Conservation (phyloP, 2,329 filamentous ascomycete species). For the Fusarium napiforme region DNA sequence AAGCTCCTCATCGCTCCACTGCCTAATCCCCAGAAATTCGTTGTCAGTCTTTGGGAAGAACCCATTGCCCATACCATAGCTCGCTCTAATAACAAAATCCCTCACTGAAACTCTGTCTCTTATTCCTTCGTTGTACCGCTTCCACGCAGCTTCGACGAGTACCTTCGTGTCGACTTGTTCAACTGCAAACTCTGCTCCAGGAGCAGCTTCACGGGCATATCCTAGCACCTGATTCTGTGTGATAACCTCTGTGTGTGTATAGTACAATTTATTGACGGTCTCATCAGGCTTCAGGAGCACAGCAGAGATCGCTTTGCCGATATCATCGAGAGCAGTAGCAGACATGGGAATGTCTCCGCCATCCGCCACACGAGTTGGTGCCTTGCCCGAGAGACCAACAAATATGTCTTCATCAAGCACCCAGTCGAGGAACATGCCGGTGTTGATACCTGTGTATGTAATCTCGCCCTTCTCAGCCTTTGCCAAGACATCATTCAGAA, state of each 20-base stretch:
- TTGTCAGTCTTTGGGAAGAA: slow-evolving; percentile 2
- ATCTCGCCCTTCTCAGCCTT: slow-evolving; percentile 1
- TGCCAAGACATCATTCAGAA: neutral
- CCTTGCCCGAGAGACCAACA: neutral
- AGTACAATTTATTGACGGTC: neutral
- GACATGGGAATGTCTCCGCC: slow-evolving; percentile 5
- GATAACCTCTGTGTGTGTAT: slow-evolving; percentile 5
- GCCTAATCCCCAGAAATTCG: neutral
- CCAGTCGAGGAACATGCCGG: slow-evolving; percentile 12
- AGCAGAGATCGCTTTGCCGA: neutral
- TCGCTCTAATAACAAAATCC: neutral
- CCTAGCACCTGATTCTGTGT: slow-evolving; percentile 19
- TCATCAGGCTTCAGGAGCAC: neutral
- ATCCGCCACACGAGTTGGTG: neutral
- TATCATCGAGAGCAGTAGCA: neutral
- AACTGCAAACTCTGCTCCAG: neutral
- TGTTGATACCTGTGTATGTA: slow-evolving; percentile 10
- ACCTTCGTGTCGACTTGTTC: neutral
- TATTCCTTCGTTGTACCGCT: neutral
- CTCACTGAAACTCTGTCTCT: neutral
- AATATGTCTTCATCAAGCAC: slow-evolving; percentile 8
- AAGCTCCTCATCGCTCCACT: neutral
- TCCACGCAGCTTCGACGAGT: neutral
- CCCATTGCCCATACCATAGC: neutral
- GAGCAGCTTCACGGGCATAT: neutral